These are phyloP conservation scores for Galium porrigens DNA, from an alignment of 305 asterid species.

Conservation along the genomic window DNA sequence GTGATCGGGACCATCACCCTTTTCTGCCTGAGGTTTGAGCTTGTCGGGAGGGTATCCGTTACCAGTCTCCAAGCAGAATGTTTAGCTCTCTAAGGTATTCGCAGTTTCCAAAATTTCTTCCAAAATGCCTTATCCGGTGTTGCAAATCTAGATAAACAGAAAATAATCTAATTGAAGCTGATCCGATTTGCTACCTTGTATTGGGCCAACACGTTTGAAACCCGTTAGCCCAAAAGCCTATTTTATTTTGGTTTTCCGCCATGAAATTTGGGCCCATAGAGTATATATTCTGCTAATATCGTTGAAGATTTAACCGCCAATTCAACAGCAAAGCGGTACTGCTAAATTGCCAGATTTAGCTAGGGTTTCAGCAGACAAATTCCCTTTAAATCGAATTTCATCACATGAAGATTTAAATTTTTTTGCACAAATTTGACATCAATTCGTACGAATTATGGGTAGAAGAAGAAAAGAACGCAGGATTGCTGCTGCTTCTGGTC, in stretches of 20 bases:
- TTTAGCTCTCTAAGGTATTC: too few relatives aligned
- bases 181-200: too few relatives aligned
- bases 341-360: background rate
- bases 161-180: too few relatives aligned
- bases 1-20: too few relatives aligned
- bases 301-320: background rate
- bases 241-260: background rate
- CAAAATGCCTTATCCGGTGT: too few relatives aligned
- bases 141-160: too few relatives aligned
- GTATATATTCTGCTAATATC: background rate
- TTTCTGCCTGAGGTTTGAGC: too few relatives aligned
- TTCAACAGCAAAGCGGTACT: background rate
- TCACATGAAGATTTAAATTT: background rate
- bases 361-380: background rate
- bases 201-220: background rate
- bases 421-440: background rate
- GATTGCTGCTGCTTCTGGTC: slow-evolving; percentile 56
- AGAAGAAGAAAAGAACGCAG: slow-evolving; percentile 93
- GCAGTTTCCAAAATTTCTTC: too few relatives aligned
- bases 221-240: background rate
- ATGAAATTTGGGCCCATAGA: background rate
- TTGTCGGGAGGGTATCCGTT: too few relatives aligned
- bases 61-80: too few relatives aligned
- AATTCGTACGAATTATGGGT: slow-evolving; percentile 37
- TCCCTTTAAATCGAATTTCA: background rate